Evolutionary conservation across 352 stramenopile genomes (phyloP).

Genomic region (Hyaloperonospora brassicae): DNA sequence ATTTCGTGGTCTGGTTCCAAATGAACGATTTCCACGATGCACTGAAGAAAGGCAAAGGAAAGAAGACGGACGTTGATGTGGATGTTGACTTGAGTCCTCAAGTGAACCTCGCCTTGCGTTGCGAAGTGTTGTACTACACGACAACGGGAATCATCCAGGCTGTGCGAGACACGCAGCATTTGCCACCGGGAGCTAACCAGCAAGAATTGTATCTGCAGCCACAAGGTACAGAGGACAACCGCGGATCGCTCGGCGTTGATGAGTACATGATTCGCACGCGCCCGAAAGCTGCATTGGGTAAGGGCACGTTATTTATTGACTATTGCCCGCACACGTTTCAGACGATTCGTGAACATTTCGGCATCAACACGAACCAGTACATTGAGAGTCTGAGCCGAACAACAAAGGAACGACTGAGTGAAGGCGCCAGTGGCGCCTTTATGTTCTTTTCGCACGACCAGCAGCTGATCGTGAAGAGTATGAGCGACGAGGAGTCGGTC

Average conservation of each 20-base stretch:
- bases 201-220: slow-evolving; percentile 77
- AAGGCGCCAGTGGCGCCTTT: slow-evolving; percentile 81
- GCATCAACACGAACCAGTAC: slow-evolving; percentile 76
- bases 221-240: slow-evolving; percentile 70
- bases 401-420: slow-evolving; percentile 79
- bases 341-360: slow-evolving; percentile 80
- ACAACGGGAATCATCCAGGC: slow-evolving; percentile 85
- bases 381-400: slow-evolving; percentile 76
- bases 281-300: slow-evolving; percentile 59
- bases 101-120: slow-evolving; percentile 78
- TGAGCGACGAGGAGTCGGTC: slow-evolving; percentile 78
- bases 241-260: slow-evolving; percentile 64
- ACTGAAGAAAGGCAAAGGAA: slow-evolving; percentile 29
- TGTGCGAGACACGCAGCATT: slow-evolving; percentile 59
- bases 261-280: slow-evolving; percentile 81
- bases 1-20: slow-evolving; percentile 85
- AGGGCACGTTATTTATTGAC: slow-evolving; percentile 81
- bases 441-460: slow-evolving; percentile 88
- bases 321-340: slow-evolving; percentile 83
- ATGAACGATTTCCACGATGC: slow-evolving; percentile 78
- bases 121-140: slow-evolving; percentile 84
- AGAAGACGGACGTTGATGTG: slow-evolving; percentile 70
- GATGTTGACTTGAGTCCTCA: slow-evolving; percentile 81
- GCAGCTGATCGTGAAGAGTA: slow-evolving; percentile 86
- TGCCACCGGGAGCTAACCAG: slow-evolving; percentile 56